phyloP scores from a whole-genome alignment of 345 rosid genomes.

The Fremontodendron californicum region DNA sequence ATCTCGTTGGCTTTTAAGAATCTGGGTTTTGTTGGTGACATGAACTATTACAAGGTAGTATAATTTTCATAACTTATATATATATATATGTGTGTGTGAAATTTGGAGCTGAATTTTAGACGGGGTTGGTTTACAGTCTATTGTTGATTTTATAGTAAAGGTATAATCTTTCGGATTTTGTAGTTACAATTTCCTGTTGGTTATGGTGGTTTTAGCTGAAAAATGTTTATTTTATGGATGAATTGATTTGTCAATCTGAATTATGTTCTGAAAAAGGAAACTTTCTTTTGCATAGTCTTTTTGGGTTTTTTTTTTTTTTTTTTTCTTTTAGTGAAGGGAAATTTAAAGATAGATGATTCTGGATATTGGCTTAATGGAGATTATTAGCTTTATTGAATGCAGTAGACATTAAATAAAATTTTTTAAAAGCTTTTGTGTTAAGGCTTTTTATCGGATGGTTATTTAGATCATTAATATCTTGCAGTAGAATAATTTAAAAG shows the following conservation, averaged over 20 bases:
- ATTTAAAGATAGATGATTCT: not conserved
- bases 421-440: not conserved
- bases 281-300: not conserved
- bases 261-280: not conserved
- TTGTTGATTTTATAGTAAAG: not conserved
- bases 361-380: not conserved
- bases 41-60: constrained; percentile 60
- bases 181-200: not conserved
- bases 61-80: not conserved
- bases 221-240: not conserved
- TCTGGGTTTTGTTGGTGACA: constrained; percentile 57
- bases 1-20: constrained; percentile 48
- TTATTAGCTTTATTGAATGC: not conserved
- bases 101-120: not conserved
- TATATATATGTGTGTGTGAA: not conserved
- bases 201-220: not conserved
- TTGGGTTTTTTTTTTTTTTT: not conserved
- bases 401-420: not conserved
- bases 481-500: not conserved
- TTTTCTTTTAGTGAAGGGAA: not conserved
- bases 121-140: not conserved
- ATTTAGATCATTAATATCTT: not conserved
- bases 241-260: not conserved
- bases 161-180: not conserved
- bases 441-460: not conserved